Percentiles rank a stretch among this genome's conserved stretches.
Conservation (phyloP, 2,329 filamentous ascomycete genomes). For the Coniochaeta sp. region DNA sequence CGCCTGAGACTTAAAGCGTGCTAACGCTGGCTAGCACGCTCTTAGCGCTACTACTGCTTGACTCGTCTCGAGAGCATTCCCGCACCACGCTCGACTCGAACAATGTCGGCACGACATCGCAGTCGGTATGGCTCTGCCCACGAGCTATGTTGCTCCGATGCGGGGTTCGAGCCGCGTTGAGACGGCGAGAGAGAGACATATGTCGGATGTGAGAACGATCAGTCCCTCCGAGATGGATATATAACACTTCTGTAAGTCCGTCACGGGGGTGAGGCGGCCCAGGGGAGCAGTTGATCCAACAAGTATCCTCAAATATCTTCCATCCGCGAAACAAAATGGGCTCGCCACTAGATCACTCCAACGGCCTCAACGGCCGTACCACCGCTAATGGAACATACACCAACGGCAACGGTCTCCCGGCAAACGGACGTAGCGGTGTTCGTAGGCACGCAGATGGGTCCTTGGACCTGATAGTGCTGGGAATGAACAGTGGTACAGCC, state of each 20-base stretch:
- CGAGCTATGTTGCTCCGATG: neutral
- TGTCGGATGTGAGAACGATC: neutral
- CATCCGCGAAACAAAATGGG: neutral
- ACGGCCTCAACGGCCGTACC: neutral
- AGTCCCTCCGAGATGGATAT: neutral
- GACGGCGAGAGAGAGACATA: neutral
- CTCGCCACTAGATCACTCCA: neutral
- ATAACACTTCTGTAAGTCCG: neutral
- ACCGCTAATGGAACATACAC: neutral
- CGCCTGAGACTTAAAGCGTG: too few species aligned
- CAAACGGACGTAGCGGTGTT: neutral
- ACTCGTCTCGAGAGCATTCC: too few species aligned
- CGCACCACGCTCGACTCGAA: neutral
- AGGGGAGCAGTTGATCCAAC: neutral
- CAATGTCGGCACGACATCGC: neutral
- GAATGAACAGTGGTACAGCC: neutral
- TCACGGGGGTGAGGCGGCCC: neutral
- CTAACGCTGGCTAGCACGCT: too few species aligned
- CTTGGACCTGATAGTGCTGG: neutral
- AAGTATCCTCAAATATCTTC: neutral
- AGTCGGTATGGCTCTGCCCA: neutral
- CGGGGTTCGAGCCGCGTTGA: neutral
- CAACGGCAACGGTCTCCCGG: neutral
- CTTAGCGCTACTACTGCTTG: too few species aligned
- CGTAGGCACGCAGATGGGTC: neutral